Evolutionary conservation across 140 eudicot genomes (phyloP).

Genomic region (Senecio squalidus): DNA sequence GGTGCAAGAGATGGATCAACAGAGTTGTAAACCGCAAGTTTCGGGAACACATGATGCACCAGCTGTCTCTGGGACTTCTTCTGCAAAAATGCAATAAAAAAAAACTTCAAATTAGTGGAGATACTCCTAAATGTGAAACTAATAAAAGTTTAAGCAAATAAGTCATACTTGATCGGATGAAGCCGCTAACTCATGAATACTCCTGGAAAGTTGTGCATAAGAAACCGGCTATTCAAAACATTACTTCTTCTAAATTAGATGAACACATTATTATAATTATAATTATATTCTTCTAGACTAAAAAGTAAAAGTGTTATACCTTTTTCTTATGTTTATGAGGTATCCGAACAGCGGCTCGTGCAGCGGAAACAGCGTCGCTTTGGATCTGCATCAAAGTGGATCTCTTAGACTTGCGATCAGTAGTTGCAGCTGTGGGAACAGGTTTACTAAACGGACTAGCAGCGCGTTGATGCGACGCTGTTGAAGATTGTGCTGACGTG

Average conservation of each 20-base stretch:
- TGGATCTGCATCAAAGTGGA: conserved; percentile 90
- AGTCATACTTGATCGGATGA: conserved; percentile 81
- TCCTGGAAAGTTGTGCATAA: conserved; percentile 98
- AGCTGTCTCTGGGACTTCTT: conserved; percentile 88
- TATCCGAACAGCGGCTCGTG: conserved; percentile 77
- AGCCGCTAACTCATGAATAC: conserved; percentile 93
- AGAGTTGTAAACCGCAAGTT: conserved; percentile 97
- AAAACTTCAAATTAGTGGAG: conserved; percentile 5
- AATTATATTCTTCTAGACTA: background rate
- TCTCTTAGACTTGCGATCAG: conserved; percentile 73
- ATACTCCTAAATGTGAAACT: background rate
- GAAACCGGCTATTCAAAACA: conserved; percentile 98
- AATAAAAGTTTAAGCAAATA: conserved; percentile 9
- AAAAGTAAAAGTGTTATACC: conserved; percentile 18
- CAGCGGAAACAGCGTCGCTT: conserved; percentile 82
- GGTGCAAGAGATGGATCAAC: conserved; percentile 98
- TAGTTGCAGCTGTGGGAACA: too few species aligned
- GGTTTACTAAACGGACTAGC: conserved; percentile 31
- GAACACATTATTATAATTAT: too few species aligned
- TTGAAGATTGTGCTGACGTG: conserved; percentile 30
- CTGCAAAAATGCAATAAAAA: conserved; percentile 36
- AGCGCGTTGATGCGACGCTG: conserved; percentile 47
- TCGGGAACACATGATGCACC: conserved; percentile 91
- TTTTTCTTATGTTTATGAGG: conserved; percentile 69
- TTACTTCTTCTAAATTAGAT: too few species aligned